Conservation (phyloP, 2,329 filamentous ascomycete species). For the Cryphonectria radicalis region DNA sequence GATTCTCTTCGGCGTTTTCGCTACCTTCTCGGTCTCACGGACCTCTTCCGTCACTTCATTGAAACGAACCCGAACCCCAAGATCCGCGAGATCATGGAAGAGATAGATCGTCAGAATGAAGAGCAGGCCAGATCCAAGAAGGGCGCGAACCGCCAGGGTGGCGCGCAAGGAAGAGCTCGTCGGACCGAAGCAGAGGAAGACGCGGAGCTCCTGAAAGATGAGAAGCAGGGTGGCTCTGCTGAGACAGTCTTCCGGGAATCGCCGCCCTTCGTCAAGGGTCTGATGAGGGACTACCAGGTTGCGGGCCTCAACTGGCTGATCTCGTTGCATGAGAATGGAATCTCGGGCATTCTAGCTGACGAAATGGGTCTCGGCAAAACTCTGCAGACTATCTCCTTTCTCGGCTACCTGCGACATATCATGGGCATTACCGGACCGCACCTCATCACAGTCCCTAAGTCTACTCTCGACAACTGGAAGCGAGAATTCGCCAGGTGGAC, state of each 20-base stretch:
- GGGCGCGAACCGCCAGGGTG: slow-evolving; percentile 77
- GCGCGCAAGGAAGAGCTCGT: slow-evolving; percentile 76
- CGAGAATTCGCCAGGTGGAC: slow-evolving; percentile 94
- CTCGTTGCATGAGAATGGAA: slow-evolving; percentile 97
- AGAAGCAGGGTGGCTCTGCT: slow-evolving; percentile 83
- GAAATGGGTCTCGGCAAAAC: slow-evolving; percentile 99
- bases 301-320: slow-evolving; percentile 97
- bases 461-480: slow-evolving; percentile 97
- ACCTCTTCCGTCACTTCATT: slow-evolving; percentile 98
- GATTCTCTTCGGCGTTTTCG: slow-evolving; percentile 93
- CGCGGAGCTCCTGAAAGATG: slow-evolving; percentile 83
- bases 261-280: slow-evolving; percentile 82
- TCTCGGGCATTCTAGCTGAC: slow-evolving; percentile 95
- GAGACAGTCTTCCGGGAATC: slow-evolving; percentile 94
- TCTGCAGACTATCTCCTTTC: slow-evolving; percentile 93
- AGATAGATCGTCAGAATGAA: slow-evolving; percentile 92
- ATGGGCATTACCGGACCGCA: slow-evolving; percentile 90
- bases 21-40: slow-evolving; percentile 91
- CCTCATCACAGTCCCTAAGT: slow-evolving; percentile 91
- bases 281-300: slow-evolving; percentile 96
- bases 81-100: slow-evolving; percentile 89
- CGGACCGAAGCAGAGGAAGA: slow-evolving; percentile 98
- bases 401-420: slow-evolving; percentile 92
- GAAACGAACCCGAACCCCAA: slow-evolving; percentile 95
- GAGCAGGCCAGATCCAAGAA: slow-evolving; percentile 75